Conservation (phyloP, 75 land plant species). For the Pinus albicaulis region DNA sequence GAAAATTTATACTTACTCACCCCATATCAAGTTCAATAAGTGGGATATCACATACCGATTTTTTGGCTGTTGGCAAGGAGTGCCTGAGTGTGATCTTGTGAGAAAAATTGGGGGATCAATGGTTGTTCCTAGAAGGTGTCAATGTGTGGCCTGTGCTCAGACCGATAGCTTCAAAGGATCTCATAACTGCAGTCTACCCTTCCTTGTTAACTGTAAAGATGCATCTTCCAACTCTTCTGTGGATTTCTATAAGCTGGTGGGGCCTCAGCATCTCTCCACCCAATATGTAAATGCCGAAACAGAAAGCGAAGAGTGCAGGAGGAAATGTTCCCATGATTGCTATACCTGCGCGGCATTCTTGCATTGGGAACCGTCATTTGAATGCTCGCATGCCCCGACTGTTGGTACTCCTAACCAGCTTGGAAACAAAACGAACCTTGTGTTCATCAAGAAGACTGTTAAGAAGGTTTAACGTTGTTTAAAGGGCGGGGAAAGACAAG, state of each 20-base stretch:
- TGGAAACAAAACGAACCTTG: too few species aligned
- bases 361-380: constrained; percentile 22
- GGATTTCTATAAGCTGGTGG: constrained; percentile 29
- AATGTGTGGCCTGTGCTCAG: too few species aligned
- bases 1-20: constrained; percentile 27
- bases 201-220: constrained; percentile 9
- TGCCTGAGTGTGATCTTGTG: too few species aligned
- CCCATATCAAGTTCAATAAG: constrained; percentile 13
- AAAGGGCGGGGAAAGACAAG: too few species aligned
- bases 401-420: constrained; percentile 20
- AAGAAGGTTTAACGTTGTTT: too few species aligned
- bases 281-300: constrained; percentile 19
- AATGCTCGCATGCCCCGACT: constrained; percentile 35
- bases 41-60: constrained; percentile 31
- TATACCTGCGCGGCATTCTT: constrained; percentile 47
- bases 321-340: constrained; percentile 37
- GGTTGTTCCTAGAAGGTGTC: constrained; percentile 8
- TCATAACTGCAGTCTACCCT: constrained; percentile 18
- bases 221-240: background rate
- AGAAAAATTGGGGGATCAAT: too few species aligned
- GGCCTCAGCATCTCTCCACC: constrained; percentile 38
- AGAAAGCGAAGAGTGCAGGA: constrained; percentile 21
- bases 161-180: constrained; percentile 12
- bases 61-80: constrained; percentile 6
- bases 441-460: background rate